These are phyloP conservation scores for Calocybe indica DNA, from an alignment of 768 basidiomycete genomes.

Conservation along the genomic window DNA sequence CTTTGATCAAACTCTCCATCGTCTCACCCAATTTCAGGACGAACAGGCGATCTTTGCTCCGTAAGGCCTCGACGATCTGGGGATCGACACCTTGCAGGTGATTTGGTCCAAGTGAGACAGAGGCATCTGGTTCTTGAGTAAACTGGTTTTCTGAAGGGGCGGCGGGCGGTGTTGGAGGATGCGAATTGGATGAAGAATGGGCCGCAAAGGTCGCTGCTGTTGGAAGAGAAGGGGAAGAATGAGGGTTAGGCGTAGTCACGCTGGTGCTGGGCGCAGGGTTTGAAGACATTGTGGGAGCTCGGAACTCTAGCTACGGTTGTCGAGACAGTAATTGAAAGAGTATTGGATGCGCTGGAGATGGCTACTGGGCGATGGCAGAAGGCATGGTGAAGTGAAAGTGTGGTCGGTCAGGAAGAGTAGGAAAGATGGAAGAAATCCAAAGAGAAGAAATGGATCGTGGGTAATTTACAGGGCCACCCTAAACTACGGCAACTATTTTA, in stretches of 20 bases:
- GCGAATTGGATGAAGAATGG: conserved; percentile 8
- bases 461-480: conserved; percentile 19
- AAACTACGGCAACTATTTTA: background rate
- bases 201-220: conserved; percentile 12
- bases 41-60: conserved; percentile 82
- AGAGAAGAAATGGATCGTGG: conserved; percentile 24
- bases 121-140: conserved; percentile 12
- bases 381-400: conserved; percentile 13
- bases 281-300: conserved; percentile 3
- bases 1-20: conserved; percentile 75
- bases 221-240: conserved; percentile 10
- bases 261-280: conserved; percentile 10
- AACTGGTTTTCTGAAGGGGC: conserved; percentile 11
- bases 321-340: background rate
- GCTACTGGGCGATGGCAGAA: background rate
- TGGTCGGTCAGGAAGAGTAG: background rate
- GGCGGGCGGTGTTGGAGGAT: conserved; percentile 13
- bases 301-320: background rate
- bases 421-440: conserved; percentile 1
- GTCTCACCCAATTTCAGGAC: conserved; percentile 85
- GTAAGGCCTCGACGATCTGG: conserved; percentile 80
- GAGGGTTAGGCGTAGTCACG: conserved; percentile 6
- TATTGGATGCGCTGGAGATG: background rate
- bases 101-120: conserved; percentile 9
- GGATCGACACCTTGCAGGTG: conserved; percentile 54